Evolutionary conservation across 2,329 filamentous ascomycete genomes (phyloP).

Genomic region (Exophiala phaeomuriformis): DNA sequence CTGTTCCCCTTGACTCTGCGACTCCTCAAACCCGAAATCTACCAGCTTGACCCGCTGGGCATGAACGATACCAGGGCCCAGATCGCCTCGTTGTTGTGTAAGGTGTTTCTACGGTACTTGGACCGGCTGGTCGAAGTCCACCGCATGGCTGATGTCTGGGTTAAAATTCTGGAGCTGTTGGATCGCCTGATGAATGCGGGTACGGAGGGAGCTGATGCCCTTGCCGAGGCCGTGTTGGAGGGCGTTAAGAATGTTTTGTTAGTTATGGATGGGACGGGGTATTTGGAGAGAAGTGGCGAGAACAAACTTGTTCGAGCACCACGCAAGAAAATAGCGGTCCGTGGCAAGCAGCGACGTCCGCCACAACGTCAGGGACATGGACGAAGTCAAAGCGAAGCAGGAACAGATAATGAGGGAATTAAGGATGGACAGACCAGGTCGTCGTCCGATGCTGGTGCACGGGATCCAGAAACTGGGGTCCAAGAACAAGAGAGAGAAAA

Average conservation of each 20-base stretch:
- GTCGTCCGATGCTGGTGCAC: not conserved
- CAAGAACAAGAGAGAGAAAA: not conserved
- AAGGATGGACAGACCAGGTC: not conserved
- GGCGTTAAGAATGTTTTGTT: constrained; percentile 92
- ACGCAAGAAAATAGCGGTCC: not conserved
- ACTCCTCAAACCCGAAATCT: constrained; percentile 88
- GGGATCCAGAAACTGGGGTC: not conserved
- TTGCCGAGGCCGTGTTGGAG: constrained; percentile 93
- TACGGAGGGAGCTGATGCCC: constrained; percentile 23
- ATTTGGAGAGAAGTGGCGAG: constrained; percentile 45
- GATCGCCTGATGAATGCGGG: constrained; percentile 84
- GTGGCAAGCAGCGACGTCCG: not conserved
- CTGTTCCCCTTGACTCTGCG: constrained; percentile 83
- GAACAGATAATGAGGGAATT: not conserved
- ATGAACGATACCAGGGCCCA: constrained; percentile 96
- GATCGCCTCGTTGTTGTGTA: constrained; percentile 82
- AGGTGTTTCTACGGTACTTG: constrained; percentile 91
- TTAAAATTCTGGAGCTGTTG: constrained; percentile 87
- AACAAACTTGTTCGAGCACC: not conserved
- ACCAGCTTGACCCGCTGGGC: constrained; percentile 78
- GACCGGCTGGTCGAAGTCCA: constrained; percentile 77
- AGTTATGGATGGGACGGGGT: constrained; percentile 87
- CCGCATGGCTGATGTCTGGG: constrained; percentile 77
- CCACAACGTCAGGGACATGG: not conserved
- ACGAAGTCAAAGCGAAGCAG: not conserved